These are phyloP conservation scores for Malus orientalis DNA, from an alignment of 306 rosid genomes.

Conservation along the genomic window DNA sequence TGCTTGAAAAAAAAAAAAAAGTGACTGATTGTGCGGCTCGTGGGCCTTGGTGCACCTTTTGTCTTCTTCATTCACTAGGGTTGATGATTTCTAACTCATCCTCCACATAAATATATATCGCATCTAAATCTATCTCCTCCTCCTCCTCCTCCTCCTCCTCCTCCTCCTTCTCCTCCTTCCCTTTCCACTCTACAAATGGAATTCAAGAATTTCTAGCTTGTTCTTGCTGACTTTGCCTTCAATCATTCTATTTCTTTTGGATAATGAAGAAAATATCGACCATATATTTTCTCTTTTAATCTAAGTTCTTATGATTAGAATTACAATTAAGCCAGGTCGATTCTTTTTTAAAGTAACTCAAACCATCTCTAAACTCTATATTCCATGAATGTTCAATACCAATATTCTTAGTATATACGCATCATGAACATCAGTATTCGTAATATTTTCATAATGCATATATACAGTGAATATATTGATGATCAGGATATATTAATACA, in stretches of 20 bases:
- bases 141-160: no score
- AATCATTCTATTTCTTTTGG: background rate
- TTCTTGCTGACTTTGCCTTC: background rate
- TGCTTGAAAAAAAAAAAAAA: no score
- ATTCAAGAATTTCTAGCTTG: slow-evolving; percentile 7
- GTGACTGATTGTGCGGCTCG: no score
- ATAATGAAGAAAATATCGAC: background rate
- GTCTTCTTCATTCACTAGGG: slow-evolving; percentile 30
- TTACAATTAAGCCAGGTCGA: background rate
- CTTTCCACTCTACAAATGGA: background rate
- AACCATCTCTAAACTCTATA: no score
- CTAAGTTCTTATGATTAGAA: background rate
- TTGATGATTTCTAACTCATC: slow-evolving; percentile 45
- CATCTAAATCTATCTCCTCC: slow-evolving; percentile 1
- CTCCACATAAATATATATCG: slow-evolving; percentile 36
- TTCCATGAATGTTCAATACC: no score
- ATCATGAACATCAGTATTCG: background rate
- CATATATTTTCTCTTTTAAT: background rate
- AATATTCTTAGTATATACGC: background rate
- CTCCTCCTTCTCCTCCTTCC: background rate
- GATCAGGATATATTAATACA: background rate
- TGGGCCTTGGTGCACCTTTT: slow-evolving; percentile 25
- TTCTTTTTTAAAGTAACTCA: no score
- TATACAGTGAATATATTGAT: background rate
- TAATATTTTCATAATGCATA: background rate